Percentiles rank a stretch among this genome's conserved stretches.
Evolutionary conservation across 2,329 filamentous ascomycete genomes (phyloP).

Genomic region (Mycosphaerella sp.): DNA sequence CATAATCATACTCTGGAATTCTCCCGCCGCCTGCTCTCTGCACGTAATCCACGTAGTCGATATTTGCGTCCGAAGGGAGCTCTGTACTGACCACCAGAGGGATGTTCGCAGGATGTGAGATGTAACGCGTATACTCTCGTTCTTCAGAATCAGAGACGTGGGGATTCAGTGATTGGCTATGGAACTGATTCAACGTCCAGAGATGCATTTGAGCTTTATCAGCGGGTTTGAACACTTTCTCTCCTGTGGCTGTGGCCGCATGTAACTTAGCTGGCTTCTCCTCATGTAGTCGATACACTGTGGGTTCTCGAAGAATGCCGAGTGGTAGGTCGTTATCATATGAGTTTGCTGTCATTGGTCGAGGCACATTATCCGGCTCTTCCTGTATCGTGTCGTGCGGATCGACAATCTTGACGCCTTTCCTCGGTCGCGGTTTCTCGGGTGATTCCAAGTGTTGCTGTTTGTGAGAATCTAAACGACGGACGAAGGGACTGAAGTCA

Average conservation of each 20-base stretch:
- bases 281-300: slow-evolving; percentile 6
- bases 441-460: slow-evolving; percentile 47
- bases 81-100: slow-evolving; percentile 68
- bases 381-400: slow-evolving; percentile 38
- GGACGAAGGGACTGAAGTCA: slow-evolving; percentile 81
- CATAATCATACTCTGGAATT: slow-evolving; percentile 37
- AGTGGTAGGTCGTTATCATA: slow-evolving; percentile 9
- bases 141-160: slow-evolving; percentile 69
- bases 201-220: slow-evolving; percentile 80
- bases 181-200: slow-evolving; percentile 81
- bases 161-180: slow-evolving; percentile 79
- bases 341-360: slow-evolving; percentile 11
- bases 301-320: slow-evolving; percentile 11
- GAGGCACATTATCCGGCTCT: slow-evolving; percentile 4
- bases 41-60: slow-evolving; percentile 76
- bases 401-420: slow-evolving; percentile 64
- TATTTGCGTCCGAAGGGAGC: slow-evolving; percentile 50
- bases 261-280: slow-evolving; percentile 23
- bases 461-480: slow-evolving; percentile 48
- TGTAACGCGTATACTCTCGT: slow-evolving; percentile 81
- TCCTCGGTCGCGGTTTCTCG: slow-evolving; percentile 47
- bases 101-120: slow-evolving; percentile 81
- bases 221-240: slow-evolving; percentile 43
- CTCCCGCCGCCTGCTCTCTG: slow-evolving; percentile 55
- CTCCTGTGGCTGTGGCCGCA: slow-evolving; percentile 6